A percentile compares a stretch with the other conserved stretches of the same genome.
Evolutionary conservation across 2,329 filamentous ascomycete genomes (phyloP).

Genomic region (Fusarium gaditjirri): DNA sequence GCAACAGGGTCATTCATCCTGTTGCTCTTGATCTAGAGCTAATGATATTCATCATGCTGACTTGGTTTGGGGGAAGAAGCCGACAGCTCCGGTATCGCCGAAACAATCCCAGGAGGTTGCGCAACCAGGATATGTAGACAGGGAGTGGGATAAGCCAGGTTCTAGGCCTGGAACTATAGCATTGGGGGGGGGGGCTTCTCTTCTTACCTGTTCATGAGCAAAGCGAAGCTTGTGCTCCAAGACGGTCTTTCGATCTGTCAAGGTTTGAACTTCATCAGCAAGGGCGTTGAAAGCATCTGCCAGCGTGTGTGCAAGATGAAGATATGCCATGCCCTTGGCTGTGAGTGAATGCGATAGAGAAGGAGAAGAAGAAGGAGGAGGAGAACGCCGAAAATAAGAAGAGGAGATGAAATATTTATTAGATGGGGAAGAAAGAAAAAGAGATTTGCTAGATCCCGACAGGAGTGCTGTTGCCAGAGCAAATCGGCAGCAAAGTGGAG

Average conservation of each 20-base stretch:
- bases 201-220: slow-evolving; percentile 73
- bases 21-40: slow-evolving; percentile 88
- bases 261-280: slow-evolving; percentile 71
- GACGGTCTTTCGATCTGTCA: slow-evolving; percentile 72
- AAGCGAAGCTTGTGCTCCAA: slow-evolving; percentile 74
- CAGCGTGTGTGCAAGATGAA: slow-evolving; percentile 64
- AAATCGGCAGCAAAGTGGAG: slow-evolving; percentile 34
- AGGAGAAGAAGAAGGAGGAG: not conserved
- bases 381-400: slow-evolving; percentile 3
- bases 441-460: slow-evolving; percentile 38
- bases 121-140: slow-evolving; percentile 7
- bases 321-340: slow-evolving; percentile 51
- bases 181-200: slow-evolving; percentile 31
- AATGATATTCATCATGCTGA: slow-evolving; percentile 61
- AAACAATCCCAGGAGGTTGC: slow-evolving; percentile 23
- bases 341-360: slow-evolving; percentile 20
- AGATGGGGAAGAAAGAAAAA: slow-evolving; percentile 26
- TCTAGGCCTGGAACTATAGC: slow-evolving; percentile 7
- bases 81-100: slow-evolving; percentile 43
- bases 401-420: slow-evolving; percentile 26
- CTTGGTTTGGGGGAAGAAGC: slow-evolving; percentile 5
- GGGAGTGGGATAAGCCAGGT: slow-evolving; percentile 18
- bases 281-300: slow-evolving; percentile 72
- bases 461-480: slow-evolving; percentile 25
- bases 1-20: slow-evolving; percentile 56